Base-by-base conservation (phyloP, 306 rosid species). In the Inga laurina region DNA sequence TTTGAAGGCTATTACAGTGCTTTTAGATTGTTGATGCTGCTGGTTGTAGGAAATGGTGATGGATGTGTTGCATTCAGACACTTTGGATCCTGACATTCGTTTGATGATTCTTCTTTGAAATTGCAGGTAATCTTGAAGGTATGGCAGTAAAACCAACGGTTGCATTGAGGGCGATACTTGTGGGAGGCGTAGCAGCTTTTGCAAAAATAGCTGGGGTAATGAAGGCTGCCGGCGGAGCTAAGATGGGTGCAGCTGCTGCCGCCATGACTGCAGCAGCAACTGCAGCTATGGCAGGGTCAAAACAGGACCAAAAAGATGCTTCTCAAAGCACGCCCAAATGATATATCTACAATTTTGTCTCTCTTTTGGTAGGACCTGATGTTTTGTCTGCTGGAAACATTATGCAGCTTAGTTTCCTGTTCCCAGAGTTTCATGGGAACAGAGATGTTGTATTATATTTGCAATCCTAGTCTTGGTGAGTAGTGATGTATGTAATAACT, bases 191-290 rank as follows among this genome's bases (percentile, higher is more conserved):
- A 54, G 93, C 96, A 3, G 96, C 91, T 32, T 90, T 92, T 82
- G 96, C 96, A 3, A 90, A 92, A 73, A 22, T 92, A 74, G 93
- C 88, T 4, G 86, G 84, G 41, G 91, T 21, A 4, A 76, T 88
- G 91, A 90, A 92, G 84, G 96, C 96, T 37, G 96, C 96, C 1
- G 93, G 92, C 66, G 89, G 76, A 24, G 76, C 13, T 45, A 72
- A 72, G 76, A 72, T 90, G 10, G 96, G 96, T 56, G 90, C 84
- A 0, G 96, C 93, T 2, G 91, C 96, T 0, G 90, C 89, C 32
- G 92, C 90, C 51, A 81, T 89, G 90, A 87, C 93, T 11, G 96
- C 93, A 15, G 96, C 96, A 41, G 93, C 96, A 77, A 85, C 88
- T 46, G 92, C 93, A 19, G 91, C 92, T 19, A 2, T 87, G 18